These are phyloP conservation scores for Graphilbum sp. DNA, from an alignment of 2,329 filamentous ascomycete genomes.

Conservation along the genomic window DNA sequence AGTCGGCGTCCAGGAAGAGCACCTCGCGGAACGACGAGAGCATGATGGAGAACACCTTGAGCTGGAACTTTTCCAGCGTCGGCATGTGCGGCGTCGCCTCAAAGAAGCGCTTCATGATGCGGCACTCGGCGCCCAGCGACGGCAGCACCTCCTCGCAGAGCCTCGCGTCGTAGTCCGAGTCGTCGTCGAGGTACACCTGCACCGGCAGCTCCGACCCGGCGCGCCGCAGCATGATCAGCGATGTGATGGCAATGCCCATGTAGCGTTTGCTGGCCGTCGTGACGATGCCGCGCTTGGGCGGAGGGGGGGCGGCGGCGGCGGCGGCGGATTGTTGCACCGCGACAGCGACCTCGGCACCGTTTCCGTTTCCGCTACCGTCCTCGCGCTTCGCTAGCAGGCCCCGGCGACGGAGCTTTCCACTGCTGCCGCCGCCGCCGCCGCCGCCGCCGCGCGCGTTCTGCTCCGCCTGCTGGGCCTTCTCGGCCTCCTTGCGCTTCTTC, in stretches of 20 bases:
- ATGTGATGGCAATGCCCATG: conserved; percentile 31
- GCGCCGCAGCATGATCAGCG: conserved; percentile 33
- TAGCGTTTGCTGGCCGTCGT: conserved; percentile 30
- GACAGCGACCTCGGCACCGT: too few relatives aligned
- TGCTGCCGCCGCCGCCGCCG: background rate
- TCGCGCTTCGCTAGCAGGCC: too few relatives aligned
- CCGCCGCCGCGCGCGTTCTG: too few relatives aligned
- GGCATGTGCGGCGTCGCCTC: conserved; percentile 8
- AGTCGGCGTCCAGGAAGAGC: conserved; percentile 41
- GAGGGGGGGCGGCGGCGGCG: background rate
- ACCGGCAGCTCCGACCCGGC: conserved; percentile 32
- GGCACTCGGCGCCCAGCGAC: conserved; percentile 16
- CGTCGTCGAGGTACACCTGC: conserved; percentile 19
- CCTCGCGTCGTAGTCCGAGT: conserved; percentile 14
- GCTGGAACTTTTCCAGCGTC: conserved; percentile 28
- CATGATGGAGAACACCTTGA: conserved; percentile 39
- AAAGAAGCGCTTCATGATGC: conserved; percentile 16
- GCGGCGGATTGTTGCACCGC: too few relatives aligned
- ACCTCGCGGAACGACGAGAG: conserved; percentile 42
- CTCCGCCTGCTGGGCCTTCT: background rate
- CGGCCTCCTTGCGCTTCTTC: background rate
- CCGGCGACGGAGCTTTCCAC: too few relatives aligned
- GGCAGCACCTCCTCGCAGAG: conserved; percentile 17
- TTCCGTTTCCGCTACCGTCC: background rate
- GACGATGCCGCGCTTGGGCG: conserved; percentile 27